Base-by-base conservation (phyloP, 768 basidiomycete genomes). In the Pseudohyphozyma bogoriensis region DNA sequence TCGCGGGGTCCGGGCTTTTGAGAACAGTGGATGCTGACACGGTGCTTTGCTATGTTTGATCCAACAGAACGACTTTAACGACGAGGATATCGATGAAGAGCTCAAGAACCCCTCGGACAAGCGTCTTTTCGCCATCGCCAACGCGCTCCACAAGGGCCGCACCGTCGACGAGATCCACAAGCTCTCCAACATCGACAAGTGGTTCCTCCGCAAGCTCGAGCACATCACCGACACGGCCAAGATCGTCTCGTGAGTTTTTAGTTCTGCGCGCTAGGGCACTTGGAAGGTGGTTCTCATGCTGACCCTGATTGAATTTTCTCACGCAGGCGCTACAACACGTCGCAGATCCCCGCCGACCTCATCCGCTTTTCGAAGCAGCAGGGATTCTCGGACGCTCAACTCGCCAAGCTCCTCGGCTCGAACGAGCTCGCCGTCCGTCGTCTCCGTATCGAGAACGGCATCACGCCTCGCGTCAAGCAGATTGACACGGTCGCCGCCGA, bases 401-500 rank as follows among this genome's bases (percentile, higher is more conserved):
- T 97, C 46, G 90, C 92, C 22, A 76, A 69, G 37, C 85, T 84
- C 73, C 79, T 96, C 70, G 82, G 84, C 32, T 90, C 92, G 10
- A 95, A 87, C 18, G 93, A 93, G 73, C 83, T 97, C 44, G 91
- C 91, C 45, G 84, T 97, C 33, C 88, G 93, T 59, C 81, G 86
- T 44, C 79, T 91, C 53, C 86, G 93, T 58, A 85, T 89, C 72
- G 93, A 97, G 74, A 74, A 76, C 50, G 81, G 80, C 36, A 85
- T 97, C 69, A 79, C 79, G 16, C 92, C 92, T 0, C 93, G 89
- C 73, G 87, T 95, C 75, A 97, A 97, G 79, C 93, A 97, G 73
- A 99, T 96, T 73, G 95, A 99, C 70, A 97, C 95, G 0, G 92
- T 97, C 57, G 95, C 95, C 15, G 93, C 95, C 32, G 92, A 97